Evolutionary conservation across 148 eudicot species (phyloP).

Genomic region (Limonium bicolor): DNA sequence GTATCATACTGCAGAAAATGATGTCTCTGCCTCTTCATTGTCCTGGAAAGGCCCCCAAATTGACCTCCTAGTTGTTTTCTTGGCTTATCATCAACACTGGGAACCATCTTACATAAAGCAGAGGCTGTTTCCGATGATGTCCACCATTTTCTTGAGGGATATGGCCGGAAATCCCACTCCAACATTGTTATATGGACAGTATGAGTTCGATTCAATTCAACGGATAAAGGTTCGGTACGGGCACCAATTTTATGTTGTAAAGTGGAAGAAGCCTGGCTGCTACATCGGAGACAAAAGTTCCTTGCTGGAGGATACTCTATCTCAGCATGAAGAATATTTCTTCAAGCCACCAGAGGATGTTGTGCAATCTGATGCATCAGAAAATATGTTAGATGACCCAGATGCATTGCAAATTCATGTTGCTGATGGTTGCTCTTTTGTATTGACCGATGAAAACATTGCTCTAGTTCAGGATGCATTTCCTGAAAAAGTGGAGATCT

Average conservation of each 20-base stretch:
- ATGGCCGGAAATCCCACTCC: conserved; percentile 31
- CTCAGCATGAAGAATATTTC: conserved; percentile 20
- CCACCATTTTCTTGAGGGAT: conserved; percentile 70
- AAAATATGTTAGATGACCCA: conserved; percentile 34
- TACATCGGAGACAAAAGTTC: conserved; percentile 7
- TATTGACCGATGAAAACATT: conserved; percentile 68
- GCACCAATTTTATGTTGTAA: conserved; percentile 49
- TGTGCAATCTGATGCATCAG: conserved; percentile 15
- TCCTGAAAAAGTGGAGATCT: conserved; percentile 44
- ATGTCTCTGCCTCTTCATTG: conserved; percentile 19
- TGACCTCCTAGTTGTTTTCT: conserved; percentile 64
- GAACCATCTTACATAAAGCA: conserved; percentile 69
- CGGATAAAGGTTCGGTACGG: conserved; percentile 62
- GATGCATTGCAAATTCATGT: conserved; percentile 34
- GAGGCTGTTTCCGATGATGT: conserved; percentile 63
- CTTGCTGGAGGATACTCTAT: too few relatives aligned
- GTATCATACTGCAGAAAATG: conserved; percentile 25
- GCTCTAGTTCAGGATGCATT: conserved; percentile 63
- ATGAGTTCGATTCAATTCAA: conserved; percentile 61
- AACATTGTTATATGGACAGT: conserved; percentile 45
- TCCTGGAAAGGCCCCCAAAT: conserved; percentile 55
- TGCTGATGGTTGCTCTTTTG: conserved; percentile 37
- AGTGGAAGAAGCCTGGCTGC: conserved; percentile 51
- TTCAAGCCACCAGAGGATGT: conserved; percentile 15
- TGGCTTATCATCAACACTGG: conserved; percentile 57